Evolutionary conservation across 2,329 filamentous ascomycete species (phyloP), one percentile per base, ranked within the genome.

Genomic region (Septoria petroselini): DNA sequence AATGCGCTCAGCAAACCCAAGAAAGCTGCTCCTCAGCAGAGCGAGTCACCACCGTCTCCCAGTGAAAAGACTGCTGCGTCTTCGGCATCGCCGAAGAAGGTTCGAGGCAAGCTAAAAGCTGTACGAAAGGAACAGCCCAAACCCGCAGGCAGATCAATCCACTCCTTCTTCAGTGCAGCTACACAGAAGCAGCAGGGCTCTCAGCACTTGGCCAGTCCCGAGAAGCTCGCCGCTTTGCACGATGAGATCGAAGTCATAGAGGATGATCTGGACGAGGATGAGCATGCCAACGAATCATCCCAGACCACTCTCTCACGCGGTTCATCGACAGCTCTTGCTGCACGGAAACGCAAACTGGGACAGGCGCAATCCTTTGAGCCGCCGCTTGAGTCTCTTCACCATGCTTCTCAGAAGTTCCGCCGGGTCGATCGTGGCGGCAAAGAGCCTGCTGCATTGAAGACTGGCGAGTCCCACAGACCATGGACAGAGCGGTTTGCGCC

Each of bases 401-500:
- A 58, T 11, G 60, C 56, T 18, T 70, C 72, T 23, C 73, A 74
- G 53, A 74, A 73, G 56, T 76, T 76, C 35, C 63, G 72, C 7
- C 72, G 71, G 44, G 66, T 69, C 9, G 58, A 62, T 21, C 65
- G 56, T 49, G 69, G 66, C 15, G 55, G 62, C 30, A 68, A 65
- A 14, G 57, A 67, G 9, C 58, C 68, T 1, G 61, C 67, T 7
- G 62, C 60, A 39, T 53, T 42, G 17, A 50, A 51, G 15, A 27
- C 31, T 40, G 66, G 59, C 41, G 75, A 80, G 29, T 84, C 89
- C 58, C 70, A 76, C 41, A 79, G 85, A 44, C 90, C 91, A 2
- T 97, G 91, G 91, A 86, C 86, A 12, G 91, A 96, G 60, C 82
- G 84, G 59, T 97, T 89, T 68, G 84, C 81, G 2, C 91, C 91